These are phyloP conservation scores for Carpediemonas membranifera DNA, from an alignment of 78 protist species.

Conservation along the genomic window DNA sequence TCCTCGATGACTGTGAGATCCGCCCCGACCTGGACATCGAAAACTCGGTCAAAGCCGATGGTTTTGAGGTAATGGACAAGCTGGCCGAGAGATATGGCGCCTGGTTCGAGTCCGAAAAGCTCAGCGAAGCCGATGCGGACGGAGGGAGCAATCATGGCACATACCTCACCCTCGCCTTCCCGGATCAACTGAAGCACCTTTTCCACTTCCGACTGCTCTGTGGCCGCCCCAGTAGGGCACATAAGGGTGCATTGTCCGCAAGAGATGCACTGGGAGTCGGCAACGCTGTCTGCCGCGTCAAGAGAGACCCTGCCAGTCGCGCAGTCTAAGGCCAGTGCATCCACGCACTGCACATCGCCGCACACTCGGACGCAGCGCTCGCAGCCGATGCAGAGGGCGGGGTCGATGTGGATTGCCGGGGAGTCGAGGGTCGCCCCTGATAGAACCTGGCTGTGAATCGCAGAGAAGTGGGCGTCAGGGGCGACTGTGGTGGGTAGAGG, in stretches of 20 bases:
- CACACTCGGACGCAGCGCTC: slow-evolving; percentile 12
- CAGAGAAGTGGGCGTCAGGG: too few species aligned
- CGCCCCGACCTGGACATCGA: slow-evolving; percentile 31
- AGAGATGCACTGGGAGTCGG: slow-evolving; percentile 9
- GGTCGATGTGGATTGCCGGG: slow-evolving; percentile 4
- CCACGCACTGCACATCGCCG: slow-evolving; percentile 1
- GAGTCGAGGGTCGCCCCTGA: too few species aligned
- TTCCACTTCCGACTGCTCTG: slow-evolving; percentile 2
- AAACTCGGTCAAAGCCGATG: slow-evolving; percentile 23
- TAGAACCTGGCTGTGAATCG: too few species aligned
- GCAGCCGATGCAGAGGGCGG: slow-evolving; percentile 8
- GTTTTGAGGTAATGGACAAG: slow-evolving; percentile 12
- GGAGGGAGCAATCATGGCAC: slow-evolving; percentile 43
- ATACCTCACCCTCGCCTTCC: neutral
- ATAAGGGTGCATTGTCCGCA: slow-evolving; percentile 19
- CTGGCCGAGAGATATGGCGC: slow-evolving; percentile 2
- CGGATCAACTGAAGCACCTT: neutral
- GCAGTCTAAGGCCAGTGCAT: neutral
- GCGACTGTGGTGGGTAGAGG: too few species aligned
- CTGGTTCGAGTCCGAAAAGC: slow-evolving; percentile 18
- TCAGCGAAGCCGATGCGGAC: slow-evolving; percentile 30
- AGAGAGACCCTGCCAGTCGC: neutral
- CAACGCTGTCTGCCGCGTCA: neutral
- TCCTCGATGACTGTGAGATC: slow-evolving; percentile 53
- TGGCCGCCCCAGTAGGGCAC: slow-evolving; percentile 21